phyloP scores from a whole-genome alignment of 2,329 filamentous ascomycete species.

The Aquanectria penicillioides region DNA sequence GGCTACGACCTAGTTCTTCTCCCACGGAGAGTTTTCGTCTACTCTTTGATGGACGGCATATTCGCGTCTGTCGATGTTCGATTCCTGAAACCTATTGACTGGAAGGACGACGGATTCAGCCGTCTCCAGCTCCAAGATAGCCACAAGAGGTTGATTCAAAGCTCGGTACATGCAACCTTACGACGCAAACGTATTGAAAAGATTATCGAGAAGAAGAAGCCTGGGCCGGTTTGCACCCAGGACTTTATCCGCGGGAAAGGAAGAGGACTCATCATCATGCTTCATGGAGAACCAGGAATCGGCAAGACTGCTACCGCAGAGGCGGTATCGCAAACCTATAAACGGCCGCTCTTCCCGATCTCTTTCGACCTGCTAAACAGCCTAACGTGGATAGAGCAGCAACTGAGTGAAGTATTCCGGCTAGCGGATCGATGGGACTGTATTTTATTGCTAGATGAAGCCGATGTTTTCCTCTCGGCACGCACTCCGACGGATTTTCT shows the following conservation, averaged over 20 bases:
- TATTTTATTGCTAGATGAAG: background rate
- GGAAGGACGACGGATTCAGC: background rate
- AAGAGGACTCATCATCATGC: slow-evolving; percentile 4
- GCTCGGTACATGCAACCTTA: background rate
- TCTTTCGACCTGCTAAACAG: background rate
- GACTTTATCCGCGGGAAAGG: slow-evolving; percentile 17
- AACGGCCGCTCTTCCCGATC: background rate
- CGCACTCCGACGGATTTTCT: background rate
- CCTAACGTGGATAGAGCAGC: background rate
- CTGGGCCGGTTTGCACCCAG: background rate
- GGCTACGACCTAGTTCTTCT: background rate
- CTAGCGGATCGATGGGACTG: background rate
- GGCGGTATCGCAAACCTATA: background rate
- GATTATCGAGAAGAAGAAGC: background rate
- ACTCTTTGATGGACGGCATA: background rate
- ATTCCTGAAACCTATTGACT: background rate
- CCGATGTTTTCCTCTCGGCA: background rate
- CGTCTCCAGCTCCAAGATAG: background rate
- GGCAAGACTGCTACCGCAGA: slow-evolving; percentile 16
- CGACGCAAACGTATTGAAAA: background rate
- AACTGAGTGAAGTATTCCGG: background rate
- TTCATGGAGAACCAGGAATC: slow-evolving; percentile 12
- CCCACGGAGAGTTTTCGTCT: background rate
- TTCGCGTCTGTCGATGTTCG: background rate
- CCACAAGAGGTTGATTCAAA: background rate